Evolutionary conservation across 345 rosid genomes (phyloP).

Genomic region (Jatropha curcas): DNA sequence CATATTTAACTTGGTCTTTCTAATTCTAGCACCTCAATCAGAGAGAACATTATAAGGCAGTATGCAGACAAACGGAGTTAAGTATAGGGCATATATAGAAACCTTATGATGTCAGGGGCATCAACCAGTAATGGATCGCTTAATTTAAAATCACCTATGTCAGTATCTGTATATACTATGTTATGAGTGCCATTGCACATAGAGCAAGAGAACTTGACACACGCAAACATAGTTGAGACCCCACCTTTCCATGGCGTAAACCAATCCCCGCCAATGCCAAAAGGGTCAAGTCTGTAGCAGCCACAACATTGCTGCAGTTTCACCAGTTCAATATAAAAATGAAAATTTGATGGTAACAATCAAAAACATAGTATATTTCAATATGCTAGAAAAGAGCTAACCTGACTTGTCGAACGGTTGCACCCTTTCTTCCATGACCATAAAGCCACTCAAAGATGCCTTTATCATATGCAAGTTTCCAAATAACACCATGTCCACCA

Average conservation of each 20-base stretch:
- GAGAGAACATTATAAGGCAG: neutral
- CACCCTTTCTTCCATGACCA: conserved; percentile 83
- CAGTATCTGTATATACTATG: neutral
- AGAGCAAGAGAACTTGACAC: neutral
- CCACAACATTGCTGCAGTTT: conserved; percentile 84
- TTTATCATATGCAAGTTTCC: conserved; percentile 94
- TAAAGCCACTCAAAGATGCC: conserved; percentile 85
- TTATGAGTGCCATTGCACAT: neutral
- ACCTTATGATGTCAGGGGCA: neutral
- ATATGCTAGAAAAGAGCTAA: conserved; percentile 33
- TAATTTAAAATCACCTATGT: neutral
- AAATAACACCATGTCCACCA: conserved; percentile 95
- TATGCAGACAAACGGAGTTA: neutral
- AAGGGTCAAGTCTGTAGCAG: conserved; percentile 86
- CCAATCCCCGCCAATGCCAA: conserved; percentile 94
- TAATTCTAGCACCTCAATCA: neutral
- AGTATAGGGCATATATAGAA: neutral
- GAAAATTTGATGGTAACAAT: neutral
- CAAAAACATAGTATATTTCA: neutral
- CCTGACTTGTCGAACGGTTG: conserved; percentile 96
- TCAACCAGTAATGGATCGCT: neutral
- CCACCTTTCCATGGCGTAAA: conserved; percentile 65
- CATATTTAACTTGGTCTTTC: neutral
- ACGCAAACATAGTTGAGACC: neutral
- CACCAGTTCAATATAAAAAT: conserved; percentile 22